A percentile compares a stretch with the other conserved stretches of the same genome.
Evolutionary conservation across 345 rosid genomes (phyloP).

Genomic region (Linum tenue): DNA sequence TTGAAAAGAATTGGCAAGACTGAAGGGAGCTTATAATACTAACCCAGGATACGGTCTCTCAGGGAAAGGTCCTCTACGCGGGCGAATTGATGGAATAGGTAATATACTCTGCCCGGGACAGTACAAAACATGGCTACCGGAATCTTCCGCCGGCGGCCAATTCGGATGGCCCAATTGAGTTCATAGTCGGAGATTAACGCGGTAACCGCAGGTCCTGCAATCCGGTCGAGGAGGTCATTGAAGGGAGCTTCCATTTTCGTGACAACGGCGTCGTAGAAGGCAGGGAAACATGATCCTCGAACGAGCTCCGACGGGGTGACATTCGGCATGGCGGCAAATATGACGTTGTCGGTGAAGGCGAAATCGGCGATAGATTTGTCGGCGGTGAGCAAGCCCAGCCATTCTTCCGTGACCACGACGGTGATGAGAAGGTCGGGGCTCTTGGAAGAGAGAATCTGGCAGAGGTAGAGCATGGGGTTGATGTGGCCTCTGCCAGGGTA

Average conservation of each 20-base stretch:
- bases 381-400: slow-evolving; percentile 19
- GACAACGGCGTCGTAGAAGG: neutral
- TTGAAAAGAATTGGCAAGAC: too few relatives aligned
- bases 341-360: slow-evolving; percentile 8
- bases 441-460: slow-evolving; percentile 22
- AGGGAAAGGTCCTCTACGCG: too few relatives aligned
- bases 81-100: too few relatives aligned
- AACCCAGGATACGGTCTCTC: too few relatives aligned
- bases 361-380: slow-evolving; percentile 3
- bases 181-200: too few relatives aligned
- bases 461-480: slow-evolving; percentile 30
- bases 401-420: slow-evolving; percentile 28
- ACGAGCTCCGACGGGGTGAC: neutral
- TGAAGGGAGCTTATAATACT: too few relatives aligned
- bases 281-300: neutral
- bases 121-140: too few relatives aligned
- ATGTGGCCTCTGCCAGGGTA: slow-evolving; percentile 27
- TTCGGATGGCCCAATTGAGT: too few relatives aligned
- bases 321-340: neutral
- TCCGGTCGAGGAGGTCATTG: slow-evolving; percentile 1
- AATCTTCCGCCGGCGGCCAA: too few relatives aligned
- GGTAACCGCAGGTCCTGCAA: too few relatives aligned
- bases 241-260: neutral
- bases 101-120: too few relatives aligned
- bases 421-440: slow-evolving; percentile 13